These are phyloP conservation scores for Onygenales sp. DNA, from an alignment of 2,329 filamentous ascomycete species.

Conservation along the genomic window DNA sequence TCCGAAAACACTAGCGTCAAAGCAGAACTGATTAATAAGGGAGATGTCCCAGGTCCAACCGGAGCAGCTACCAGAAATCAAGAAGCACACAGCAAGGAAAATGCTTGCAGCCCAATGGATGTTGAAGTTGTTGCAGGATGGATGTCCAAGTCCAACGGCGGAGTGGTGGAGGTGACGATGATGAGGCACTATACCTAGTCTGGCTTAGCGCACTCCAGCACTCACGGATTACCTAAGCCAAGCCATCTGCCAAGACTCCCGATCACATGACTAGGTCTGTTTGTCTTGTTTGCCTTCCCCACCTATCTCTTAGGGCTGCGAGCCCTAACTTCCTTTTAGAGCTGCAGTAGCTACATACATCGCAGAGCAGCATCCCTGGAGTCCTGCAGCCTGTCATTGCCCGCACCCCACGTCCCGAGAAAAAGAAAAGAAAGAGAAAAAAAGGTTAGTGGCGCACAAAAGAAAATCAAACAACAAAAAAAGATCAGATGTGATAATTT, in stretches of 20 bases:
- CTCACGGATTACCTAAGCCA: not conserved
- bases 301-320: not conserved
- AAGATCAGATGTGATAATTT: not conserved
- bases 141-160: too few species aligned
- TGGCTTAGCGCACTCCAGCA: not conserved
- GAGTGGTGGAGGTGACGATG: not conserved
- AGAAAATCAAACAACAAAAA: not conserved
- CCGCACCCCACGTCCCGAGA: not conserved
- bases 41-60: too few species aligned
- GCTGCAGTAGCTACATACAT: too few species aligned
- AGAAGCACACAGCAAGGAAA: not conserved
- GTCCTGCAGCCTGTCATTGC: too few species aligned
- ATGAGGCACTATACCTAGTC: not conserved
- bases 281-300: not conserved
- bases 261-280: not conserved
- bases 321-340: not conserved
- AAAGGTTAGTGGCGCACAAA: not conserved
- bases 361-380: too few species aligned
- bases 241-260: not conserved
- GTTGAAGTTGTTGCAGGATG: not conserved
- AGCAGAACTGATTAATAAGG: too few species aligned
- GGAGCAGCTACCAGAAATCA: too few species aligned
- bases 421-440: not conserved
- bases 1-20: too few species aligned
- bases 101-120: not conserved